phyloP scores from a whole-genome alignment of 768 basidiomycete genomes.

The Mycena rosella region DNA sequence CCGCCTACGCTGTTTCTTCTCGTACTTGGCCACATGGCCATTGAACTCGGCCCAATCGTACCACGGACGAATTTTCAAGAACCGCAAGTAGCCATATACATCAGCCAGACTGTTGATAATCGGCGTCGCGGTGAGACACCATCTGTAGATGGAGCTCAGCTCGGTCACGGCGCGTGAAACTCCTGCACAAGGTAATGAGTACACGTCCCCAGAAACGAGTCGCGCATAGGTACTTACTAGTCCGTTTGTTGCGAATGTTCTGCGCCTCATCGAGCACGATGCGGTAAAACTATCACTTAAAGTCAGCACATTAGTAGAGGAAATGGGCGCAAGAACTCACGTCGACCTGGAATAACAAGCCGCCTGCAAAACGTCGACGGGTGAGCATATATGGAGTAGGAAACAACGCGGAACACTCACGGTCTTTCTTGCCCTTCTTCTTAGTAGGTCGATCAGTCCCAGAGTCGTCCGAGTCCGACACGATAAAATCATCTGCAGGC shows the following conservation, averaged over 20 bases:
- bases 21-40: conserved; percentile 49
- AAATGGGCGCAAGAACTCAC: conserved; percentile 42
- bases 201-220: background rate
- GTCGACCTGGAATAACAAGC: conserved; percentile 64
- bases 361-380: conserved; percentile 50
- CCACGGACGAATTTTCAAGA: conserved; percentile 60
- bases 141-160: conserved; percentile 66
- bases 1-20: conserved; percentile 66
- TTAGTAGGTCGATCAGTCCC: conserved; percentile 40
- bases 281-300: conserved; percentile 59
- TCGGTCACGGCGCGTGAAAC: conserved; percentile 67
- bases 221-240: conserved; percentile 57
- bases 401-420: conserved; percentile 34
- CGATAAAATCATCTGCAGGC: conserved; percentile 48
- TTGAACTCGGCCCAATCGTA: conserved; percentile 61
- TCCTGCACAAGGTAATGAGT: conserved; percentile 46
- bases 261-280: conserved; percentile 71
- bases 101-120: conserved; percentile 74
- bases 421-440: conserved; percentile 50
- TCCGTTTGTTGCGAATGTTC: conserved; percentile 62
- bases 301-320: background rate
- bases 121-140: conserved; percentile 73
- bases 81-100: conserved; percentile 61
- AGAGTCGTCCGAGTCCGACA: conserved; percentile 51
- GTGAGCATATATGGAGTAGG: background rate